Evolutionary conservation across 2,329 filamentous ascomycete genomes (phyloP).

Genomic region (Thelonectria olida): DNA sequence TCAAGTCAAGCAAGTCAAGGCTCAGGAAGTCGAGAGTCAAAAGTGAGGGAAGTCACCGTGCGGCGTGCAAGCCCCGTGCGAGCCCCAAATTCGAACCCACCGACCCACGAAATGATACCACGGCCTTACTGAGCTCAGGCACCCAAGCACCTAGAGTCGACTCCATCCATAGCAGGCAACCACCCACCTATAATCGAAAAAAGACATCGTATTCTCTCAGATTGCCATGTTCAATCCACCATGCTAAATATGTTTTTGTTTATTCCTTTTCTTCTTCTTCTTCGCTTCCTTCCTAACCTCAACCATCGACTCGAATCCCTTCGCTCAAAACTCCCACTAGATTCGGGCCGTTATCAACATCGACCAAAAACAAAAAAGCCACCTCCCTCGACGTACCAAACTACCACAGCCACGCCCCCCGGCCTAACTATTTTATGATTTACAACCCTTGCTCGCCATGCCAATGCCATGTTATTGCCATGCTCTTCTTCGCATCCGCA

Average conservation of each 20-base stretch:
- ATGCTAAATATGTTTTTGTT: background rate
- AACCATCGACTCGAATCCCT: background rate
- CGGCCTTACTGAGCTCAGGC: too few relatives aligned
- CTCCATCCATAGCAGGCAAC: too few relatives aligned
- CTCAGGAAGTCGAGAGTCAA: too few relatives aligned
- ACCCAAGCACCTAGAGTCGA: too few relatives aligned
- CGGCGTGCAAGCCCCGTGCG: too few relatives aligned
- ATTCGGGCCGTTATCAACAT: background rate
- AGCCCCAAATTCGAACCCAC: too few relatives aligned
- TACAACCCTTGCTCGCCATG: constrained; percentile 15
- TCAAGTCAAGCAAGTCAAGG: too few relatives aligned
- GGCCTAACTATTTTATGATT: background rate
- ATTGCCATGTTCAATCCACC: background rate
- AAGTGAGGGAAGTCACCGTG: too few relatives aligned
- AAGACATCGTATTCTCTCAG: background rate
- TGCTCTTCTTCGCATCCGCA: background rate
- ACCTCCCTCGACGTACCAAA: too few relatives aligned
- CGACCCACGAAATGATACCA: too few relatives aligned
- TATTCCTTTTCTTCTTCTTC: background rate
- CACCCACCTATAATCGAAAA: background rate
- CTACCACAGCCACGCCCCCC: too few relatives aligned
- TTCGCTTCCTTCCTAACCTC: too few relatives aligned
- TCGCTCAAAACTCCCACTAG: background rate
- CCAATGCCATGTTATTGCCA: constrained; percentile 14
- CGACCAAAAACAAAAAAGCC: background rate